Evolutionary conservation across 2,329 filamentous ascomycete species (phyloP).

Genomic region (Aspergillus neoniger): DNA sequence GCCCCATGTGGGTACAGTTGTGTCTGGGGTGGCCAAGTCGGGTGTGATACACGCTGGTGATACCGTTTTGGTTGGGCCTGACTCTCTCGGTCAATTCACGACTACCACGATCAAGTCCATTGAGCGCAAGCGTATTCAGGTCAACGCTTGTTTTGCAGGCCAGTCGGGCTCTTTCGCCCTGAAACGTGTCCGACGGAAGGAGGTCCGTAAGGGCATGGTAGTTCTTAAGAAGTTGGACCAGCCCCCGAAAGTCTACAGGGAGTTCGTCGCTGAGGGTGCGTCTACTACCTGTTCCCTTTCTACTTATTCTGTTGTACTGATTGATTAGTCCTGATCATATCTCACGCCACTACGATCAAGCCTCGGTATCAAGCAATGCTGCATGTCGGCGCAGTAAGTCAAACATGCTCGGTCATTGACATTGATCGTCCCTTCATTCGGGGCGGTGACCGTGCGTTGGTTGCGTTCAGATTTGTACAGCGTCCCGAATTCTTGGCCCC

Average conservation of each 20-base stretch:
- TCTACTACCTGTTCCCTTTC: not conserved
- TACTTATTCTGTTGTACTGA: conserved; percentile 12
- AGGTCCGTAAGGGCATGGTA: conserved; percentile 97
- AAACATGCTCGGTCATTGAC: conserved; percentile 96
- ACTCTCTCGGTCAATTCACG: conserved; percentile 85
- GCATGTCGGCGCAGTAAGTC: conserved; percentile 89
- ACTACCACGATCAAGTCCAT: conserved; percentile 87
- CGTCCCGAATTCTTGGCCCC: conserved; percentile 87
- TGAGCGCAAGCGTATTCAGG: conserved; percentile 87
- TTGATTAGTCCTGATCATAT: conserved; percentile 77
- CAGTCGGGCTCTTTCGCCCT: conserved; percentile 92
- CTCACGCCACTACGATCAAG: conserved; percentile 95
- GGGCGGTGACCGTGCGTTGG: conserved; percentile 88
- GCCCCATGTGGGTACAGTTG: conserved; percentile 93
- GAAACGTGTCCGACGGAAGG: conserved; percentile 82
- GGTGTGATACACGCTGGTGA: conserved; percentile 91
- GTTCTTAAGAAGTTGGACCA: conserved; percentile 81
- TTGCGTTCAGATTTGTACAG: conserved; percentile 94
- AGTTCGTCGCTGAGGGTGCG: conserved; percentile 76
- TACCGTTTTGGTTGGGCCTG: conserved; percentile 82
- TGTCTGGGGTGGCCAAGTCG: conserved; percentile 87
- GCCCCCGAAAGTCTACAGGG: conserved; percentile 70
- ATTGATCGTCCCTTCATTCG: conserved; percentile 95
- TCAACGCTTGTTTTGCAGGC: conserved; percentile 83
- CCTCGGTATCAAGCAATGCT: conserved; percentile 98